Evolutionary conservation across 306 rosid species (phyloP).

Genomic region (Hippophae rhamnoides): DNA sequence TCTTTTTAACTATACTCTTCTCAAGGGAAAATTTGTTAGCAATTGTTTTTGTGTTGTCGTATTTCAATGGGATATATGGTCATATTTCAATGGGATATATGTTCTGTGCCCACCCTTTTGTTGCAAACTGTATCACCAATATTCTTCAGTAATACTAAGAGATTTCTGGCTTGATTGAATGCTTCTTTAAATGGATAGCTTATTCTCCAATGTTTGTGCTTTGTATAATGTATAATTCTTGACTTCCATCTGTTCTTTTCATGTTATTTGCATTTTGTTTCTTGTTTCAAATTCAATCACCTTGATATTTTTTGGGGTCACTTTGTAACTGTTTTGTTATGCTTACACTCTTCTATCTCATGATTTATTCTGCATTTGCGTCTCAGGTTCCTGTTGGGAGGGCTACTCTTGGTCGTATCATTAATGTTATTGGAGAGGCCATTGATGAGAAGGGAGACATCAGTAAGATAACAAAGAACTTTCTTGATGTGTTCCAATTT

Average conservation of each 20-base stretch:
- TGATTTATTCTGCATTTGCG: background rate
- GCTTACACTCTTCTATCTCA: background rate
- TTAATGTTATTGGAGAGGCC: constrained; percentile 79
- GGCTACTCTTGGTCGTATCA: constrained; percentile 80
- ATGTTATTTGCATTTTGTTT: no score
- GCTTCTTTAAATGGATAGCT: no score
- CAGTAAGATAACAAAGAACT: background rate
- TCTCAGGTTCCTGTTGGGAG: constrained; percentile 51
- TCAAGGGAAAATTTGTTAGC: no score
- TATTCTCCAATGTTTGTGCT: background rate
- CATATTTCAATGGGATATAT: no score
- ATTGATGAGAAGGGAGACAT: constrained; percentile 60
- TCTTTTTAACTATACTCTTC: no score
- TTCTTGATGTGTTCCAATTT: background rate
- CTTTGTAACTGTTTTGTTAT: background rate
- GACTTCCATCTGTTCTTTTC: no score
- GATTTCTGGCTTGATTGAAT: no score
- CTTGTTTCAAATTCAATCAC: background rate
- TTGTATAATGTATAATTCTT: background rate
- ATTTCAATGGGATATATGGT: no score
- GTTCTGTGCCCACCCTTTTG: no score
- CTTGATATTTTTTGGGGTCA: background rate
- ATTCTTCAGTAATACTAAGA: no score
- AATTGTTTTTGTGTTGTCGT: no score
- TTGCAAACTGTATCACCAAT: no score